Conservation (phyloP, 371 early-diverging fungal genomes). For the Mortierella sp. region DNA sequence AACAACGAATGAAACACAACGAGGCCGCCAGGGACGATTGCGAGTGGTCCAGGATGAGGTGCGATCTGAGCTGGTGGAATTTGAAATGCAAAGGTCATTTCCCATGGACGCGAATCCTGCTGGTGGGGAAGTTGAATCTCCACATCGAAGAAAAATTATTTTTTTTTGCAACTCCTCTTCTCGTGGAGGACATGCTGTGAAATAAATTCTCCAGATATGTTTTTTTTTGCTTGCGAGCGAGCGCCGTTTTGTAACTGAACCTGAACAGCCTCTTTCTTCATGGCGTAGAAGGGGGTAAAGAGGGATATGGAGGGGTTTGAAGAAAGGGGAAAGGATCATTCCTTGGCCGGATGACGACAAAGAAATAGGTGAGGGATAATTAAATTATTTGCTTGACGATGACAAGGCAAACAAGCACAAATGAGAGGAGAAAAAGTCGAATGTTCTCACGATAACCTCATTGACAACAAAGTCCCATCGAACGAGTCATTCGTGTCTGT, state of each 20-base stretch:
- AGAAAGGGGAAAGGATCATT: neutral
- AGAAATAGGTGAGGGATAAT: neutral
- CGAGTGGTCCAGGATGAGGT: constrained; percentile 13
- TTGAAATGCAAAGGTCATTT: neutral
- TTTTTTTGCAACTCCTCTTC: neutral
- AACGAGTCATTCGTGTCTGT: neutral
- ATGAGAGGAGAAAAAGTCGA: neutral
- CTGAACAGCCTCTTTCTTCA: neutral
- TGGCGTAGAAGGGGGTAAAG: neutral
- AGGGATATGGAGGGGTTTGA: too few species aligned
- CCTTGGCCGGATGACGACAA: neutral
- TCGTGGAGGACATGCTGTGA: neutral
- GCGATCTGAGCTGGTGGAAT: neutral
- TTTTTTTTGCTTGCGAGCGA: neutral
- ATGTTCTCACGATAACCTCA: neutral
- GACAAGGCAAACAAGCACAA: too few species aligned
- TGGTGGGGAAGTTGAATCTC: constrained; percentile 15
- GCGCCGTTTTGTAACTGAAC: neutral
- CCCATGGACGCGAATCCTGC: neutral
- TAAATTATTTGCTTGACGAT: neutral
- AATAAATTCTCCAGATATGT: constrained; percentile 5
- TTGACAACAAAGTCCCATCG: neutral
- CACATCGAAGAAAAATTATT: neutral
- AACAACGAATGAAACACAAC: neutral
- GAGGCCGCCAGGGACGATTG: neutral